Percentiles rank a stretch among this genome's conserved stretches.
Conservation (phyloP, 441 rosid species). For the Mallotus japonicus region DNA sequence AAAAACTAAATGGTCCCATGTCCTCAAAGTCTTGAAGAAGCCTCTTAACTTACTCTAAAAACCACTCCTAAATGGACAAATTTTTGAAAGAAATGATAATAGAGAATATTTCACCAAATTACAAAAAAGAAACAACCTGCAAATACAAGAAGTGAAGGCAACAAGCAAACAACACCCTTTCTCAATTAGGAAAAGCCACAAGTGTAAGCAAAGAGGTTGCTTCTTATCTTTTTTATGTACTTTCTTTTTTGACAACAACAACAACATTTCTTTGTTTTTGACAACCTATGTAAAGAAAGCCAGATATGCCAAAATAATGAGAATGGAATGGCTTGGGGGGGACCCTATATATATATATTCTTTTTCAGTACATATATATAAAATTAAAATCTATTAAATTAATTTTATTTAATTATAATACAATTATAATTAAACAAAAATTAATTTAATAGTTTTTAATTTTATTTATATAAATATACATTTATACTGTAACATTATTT, state of each 20-base stretch:
- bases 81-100: background rate
- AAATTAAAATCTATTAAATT: no score
- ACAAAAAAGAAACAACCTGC: background rate
- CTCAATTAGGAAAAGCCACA: slow-evolving; percentile 28
- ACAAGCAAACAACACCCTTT: background rate
- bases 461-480: no score
- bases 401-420: no score
- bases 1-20: background rate
- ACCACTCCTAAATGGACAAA: slow-evolving; percentile 1
- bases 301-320: no score
- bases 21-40: background rate
- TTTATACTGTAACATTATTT: no score
- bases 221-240: slow-evolving; percentile 7
- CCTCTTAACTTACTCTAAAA: background rate
- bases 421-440: no score
- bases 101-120: background rate
- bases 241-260: background rate
- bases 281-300: background rate
- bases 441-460: no score
- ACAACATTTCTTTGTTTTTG: slow-evolving; percentile 9
- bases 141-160: background rate
- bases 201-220: slow-evolving; percentile 11
- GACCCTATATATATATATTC: background rate
- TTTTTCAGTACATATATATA: no score
- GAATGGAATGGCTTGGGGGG: background rate